Conservation (phyloP, 2,329 filamentous ascomycete genomes). For the Apiospora kogelbergensis region DNA sequence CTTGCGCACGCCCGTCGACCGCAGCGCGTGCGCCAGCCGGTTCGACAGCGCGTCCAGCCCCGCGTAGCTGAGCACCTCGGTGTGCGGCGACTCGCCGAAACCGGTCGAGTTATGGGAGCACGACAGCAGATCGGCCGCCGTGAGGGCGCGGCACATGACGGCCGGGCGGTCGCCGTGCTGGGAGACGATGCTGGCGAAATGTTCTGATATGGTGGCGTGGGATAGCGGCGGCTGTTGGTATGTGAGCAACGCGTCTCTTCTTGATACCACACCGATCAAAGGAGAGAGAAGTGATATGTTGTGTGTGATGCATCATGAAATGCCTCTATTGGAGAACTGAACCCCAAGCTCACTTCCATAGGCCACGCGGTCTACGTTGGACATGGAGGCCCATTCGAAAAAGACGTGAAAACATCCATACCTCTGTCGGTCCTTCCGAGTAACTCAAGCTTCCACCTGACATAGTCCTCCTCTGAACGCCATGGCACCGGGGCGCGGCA, state of each 20-base stretch:
- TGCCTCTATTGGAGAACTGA: not conserved
- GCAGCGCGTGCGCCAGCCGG: slow-evolving; percentile 69
- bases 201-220: slow-evolving; percentile 67
- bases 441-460: slow-evolving; percentile 30
- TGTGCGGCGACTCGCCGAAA: slow-evolving; percentile 48
- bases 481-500: not conserved
- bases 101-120: not conserved
- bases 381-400: not conserved
- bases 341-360: not conserved
- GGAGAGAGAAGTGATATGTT: not conserved
- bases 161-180: slow-evolving; percentile 63
- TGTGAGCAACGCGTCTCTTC: not conserved
- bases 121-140: slow-evolving; percentile 19
- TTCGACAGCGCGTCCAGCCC: slow-evolving; percentile 76
- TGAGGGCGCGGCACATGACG: slow-evolving; percentile 51
- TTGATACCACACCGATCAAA: not conserved
- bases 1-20: slow-evolving; percentile 70
- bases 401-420: slow-evolving; percentile 18
- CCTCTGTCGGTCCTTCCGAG: slow-evolving; percentile 32
- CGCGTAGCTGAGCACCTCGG: slow-evolving; percentile 71
- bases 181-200: slow-evolving; percentile 67
- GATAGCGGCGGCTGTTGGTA: slow-evolving; percentile 62
- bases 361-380: not conserved
- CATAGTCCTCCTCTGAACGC: slow-evolving; percentile 19
- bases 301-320: not conserved